A percentile compares a stretch with the other conserved stretches of the same genome.
These are phyloP conservation scores for Acorus gramineus DNA, from an alignment of 106 monocot species.

Conservation along the genomic window DNA sequence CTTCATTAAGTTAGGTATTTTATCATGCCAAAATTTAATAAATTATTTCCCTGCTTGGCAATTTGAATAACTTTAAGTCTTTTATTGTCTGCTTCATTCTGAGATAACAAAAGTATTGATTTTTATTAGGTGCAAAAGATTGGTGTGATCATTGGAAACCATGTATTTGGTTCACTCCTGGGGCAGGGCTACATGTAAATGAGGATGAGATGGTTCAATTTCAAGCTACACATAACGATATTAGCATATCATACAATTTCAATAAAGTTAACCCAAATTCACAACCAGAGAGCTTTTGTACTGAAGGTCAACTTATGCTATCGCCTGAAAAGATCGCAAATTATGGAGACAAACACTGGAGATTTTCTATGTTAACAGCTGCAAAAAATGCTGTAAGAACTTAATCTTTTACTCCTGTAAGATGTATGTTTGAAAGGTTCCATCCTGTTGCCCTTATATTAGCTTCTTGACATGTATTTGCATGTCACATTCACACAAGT, in stretches of 20 bases:
- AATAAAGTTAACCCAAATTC: slow-evolving; percentile 7
- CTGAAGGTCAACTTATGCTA: slow-evolving; percentile 27
- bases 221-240: slow-evolving; percentile 58
- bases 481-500: too few relatives aligned
- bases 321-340: slow-evolving; percentile 70
- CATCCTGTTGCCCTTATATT: too few relatives aligned
- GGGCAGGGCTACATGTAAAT: slow-evolving; percentile 33
- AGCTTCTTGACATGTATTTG: too few relatives aligned
- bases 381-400: slow-evolving; percentile 57
- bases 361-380: slow-evolving; percentile 39
- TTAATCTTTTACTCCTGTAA: background rate
- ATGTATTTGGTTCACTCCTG: slow-evolving; percentile 82
- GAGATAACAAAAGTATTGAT: background rate
- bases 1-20: too few relatives aligned
- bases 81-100: background rate
- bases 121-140: slow-evolving; percentile 21
- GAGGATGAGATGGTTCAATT: slow-evolving; percentile 29
- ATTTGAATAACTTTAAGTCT: background rate
- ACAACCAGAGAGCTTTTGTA: slow-evolving; percentile 1
- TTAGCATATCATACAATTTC: slow-evolving; percentile 55
- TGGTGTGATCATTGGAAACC: slow-evolving; percentile 99
- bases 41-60: too few relatives aligned
- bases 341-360: slow-evolving; percentile 68
- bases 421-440: too few relatives aligned
- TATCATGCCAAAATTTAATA: too few relatives aligned